Evolutionary conservation across 179 eudicot species (phyloP).

Genomic region (Monotropa hypopitys): DNA sequence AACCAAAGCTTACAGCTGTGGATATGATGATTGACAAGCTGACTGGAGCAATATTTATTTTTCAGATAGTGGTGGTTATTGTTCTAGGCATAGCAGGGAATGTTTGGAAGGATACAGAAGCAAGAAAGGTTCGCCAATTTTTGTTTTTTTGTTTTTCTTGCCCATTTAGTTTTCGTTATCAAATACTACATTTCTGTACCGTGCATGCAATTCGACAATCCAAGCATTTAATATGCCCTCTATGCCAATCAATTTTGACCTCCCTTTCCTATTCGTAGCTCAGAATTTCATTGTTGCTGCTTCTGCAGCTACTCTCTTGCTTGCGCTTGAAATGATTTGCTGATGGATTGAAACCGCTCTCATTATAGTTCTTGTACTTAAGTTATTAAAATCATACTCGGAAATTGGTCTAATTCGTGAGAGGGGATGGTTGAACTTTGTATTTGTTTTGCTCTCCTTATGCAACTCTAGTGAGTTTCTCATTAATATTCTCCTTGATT

Average conservation of each 20-base stretch:
- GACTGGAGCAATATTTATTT: constrained; percentile 94
- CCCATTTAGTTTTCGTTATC: not conserved
- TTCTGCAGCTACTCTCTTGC: not conserved
- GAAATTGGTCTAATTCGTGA: not conserved
- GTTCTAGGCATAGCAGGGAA: constrained; percentile 95
- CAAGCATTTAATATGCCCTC: not conserved
- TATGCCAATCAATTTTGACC: not conserved
- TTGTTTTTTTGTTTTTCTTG: not conserved
- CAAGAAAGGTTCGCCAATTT: constrained; percentile 61
- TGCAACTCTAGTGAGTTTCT: not conserved
- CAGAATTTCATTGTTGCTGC: not conserved
- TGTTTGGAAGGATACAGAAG: constrained; percentile 95
- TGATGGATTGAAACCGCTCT: not conserved
- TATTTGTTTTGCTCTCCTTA: not conserved
- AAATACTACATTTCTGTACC: not conserved
- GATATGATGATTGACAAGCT: constrained; percentile 99
- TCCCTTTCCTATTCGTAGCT: not conserved
- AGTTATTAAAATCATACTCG: not conserved
- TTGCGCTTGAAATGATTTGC: not conserved
- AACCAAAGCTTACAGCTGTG: constrained; percentile 91
- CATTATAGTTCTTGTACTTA: not conserved
- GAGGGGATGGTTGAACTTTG: not conserved
- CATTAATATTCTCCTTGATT: not conserved
- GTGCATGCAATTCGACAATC: not conserved
- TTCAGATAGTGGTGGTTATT: constrained; percentile 89